Base-by-base conservation (phyloP, 345 rosid species). In the Euclidium syriacum region DNA sequence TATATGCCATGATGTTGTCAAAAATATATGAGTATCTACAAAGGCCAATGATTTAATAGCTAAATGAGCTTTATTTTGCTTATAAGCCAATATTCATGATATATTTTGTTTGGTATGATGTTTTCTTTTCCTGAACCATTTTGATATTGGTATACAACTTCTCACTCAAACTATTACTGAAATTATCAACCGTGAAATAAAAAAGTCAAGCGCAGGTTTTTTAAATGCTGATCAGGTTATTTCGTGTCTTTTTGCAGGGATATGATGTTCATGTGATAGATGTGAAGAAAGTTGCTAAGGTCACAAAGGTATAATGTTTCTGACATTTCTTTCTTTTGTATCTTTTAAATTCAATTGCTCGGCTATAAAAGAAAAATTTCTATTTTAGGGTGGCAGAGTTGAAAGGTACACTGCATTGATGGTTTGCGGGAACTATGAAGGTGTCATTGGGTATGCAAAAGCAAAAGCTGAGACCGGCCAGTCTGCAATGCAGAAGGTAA, bases 401-500 rank as follows among this genome's bases (percentile, higher is more conserved):
- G 72, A 80, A 68, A 85, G 79, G 68, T 92, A 85, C 79, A 79
- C 96, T 49, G 96, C 86, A 34, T 70, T 92, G 52, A 57, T 92
- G 75, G 94, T 87, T 18, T 92, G 98, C 43, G 97, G 97, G 62
- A 92, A 92, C 76, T 85, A 83, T 75, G 77, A 89, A 55, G 98
- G 98, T 64, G 79, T 89, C 67, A 73, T 92, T 59, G 98, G 97
- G 32, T 92, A 62, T 73, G 96, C 96, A 47, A 92, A 85, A 79
- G 98, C 91, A 57, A 92, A 84, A 80, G 95, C 81, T 48, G 82
- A 89, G 9, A 78, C 83, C 35, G 74, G 83, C 56, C 90, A 87
- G 34, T 25, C 91, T 73, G 99, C 99, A 26, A 75, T 85, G 44
- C 96, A 90, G 70, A 90, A 90, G 96, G 99, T 90, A 79, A 52